Percentiles rank a stretch among this genome's conserved stretches.
Evolutionary conservation across 2,329 filamentous ascomycete species (phyloP).

Genomic region (Colletotrichum graminicola): DNA sequence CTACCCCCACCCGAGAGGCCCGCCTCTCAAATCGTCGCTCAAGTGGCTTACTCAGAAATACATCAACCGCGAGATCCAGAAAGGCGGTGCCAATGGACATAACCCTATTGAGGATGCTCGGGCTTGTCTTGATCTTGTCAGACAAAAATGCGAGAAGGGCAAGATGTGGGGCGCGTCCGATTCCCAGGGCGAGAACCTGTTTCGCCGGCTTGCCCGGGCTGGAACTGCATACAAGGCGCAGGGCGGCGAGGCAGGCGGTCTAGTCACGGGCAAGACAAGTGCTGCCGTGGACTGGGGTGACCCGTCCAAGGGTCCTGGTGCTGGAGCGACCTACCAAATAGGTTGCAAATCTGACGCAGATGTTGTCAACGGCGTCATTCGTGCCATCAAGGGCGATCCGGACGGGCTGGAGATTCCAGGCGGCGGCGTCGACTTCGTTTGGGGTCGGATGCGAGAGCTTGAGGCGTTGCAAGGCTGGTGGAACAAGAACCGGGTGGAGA

Average conservation of each 20-base stretch:
- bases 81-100: conserved; percentile 80
- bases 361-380: conserved; percentile 65
- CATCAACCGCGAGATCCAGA: conserved; percentile 88
- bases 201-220: conserved; percentile 79
- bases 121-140: conserved; percentile 92
- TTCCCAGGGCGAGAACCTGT: conserved; percentile 86
- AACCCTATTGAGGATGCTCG: conserved; percentile 93
- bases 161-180: conserved; percentile 87
- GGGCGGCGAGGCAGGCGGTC: conserved; percentile 66
- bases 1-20: conserved; percentile 90
- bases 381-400: conserved; percentile 69
- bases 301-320: conserved; percentile 70
- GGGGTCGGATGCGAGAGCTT: conserved; percentile 74
- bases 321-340: conserved; percentile 67
- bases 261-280: conserved; percentile 71
- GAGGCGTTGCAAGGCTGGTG: conserved; percentile 76
- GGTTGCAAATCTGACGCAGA: conserved; percentile 72
- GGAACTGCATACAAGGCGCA: conserved; percentile 73
- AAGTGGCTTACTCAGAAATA: conserved; percentile 93
- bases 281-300: conserved; percentile 93
- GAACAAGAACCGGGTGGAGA: conserved; percentile 67
- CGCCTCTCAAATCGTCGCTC: conserved; percentile 89
- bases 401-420: conserved; percentile 68
- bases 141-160: conserved; percentile 95
- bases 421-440: conserved; percentile 75